Evolutionary conservation across 108 stramenopile genomes (phyloP), one percentile per base, ranked within the genome.

Genomic region (Skeletonema menzelii): DNA sequence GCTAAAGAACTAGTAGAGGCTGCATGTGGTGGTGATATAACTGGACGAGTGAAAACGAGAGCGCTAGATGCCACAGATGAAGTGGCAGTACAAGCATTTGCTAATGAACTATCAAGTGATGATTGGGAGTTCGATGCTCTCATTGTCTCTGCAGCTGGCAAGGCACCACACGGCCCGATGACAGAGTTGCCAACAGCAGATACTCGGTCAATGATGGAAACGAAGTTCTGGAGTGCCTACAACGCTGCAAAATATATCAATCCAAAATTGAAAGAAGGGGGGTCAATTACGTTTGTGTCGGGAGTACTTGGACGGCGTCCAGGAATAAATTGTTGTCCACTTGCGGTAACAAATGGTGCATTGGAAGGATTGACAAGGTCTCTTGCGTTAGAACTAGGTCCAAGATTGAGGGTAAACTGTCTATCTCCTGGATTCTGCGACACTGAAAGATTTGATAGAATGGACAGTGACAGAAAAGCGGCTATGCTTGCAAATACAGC

Each of bases 391-490:
- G 86, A 90, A 63, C 71, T 85, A 69, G 89, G 86, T 27, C 85
- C 84, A 8, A 56, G 70, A 56, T 49, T 84, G 15, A 65, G 89
- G 32, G 86, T 87, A 40, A 90, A 90, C 63, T 90, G 86, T 63
- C 65, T 87, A n/a, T 73, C 70, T 10, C 86, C 88, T 7, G 88
- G 88, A 19, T 90, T 90, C 62, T 90, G 86, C 64, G 83, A 90
- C 38, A 90, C 89, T 8, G 89, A 90, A 64, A 65, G 89, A 4
- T 90, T 90, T 64, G 85, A 90, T 73, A 85, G 84, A 40, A 84
- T 90, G 85, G 80, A 78, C 46, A 31, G 77, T 6, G 71, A 64
- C 15, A 27, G 64, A 61, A 80, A 80, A 35, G 71, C 40, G 12
- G 32, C 69, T 7, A 90, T 90, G 89, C 66, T 90, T 19, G 61